These are phyloP conservation scores for Candida arabinofermentans DNA, from an alignment of 805 yeast genomes.

Conservation along the genomic window DNA sequence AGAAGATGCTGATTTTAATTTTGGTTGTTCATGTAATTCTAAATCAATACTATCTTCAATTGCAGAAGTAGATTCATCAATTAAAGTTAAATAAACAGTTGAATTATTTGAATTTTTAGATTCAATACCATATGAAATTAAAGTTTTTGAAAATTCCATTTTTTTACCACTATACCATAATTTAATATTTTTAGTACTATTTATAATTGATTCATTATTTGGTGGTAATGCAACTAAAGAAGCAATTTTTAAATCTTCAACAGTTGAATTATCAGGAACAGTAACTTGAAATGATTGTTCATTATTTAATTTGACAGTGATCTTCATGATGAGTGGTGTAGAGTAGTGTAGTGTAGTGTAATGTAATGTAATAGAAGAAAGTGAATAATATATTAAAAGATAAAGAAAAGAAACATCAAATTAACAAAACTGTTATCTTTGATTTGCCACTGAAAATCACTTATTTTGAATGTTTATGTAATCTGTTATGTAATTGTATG, in stretches of 20 bases:
- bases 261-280: slow-evolving; percentile 50
- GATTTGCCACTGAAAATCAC: too few species aligned
- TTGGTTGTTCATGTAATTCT: slow-evolving; percentile 10
- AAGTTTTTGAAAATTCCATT: slow-evolving; percentile 24
- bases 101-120: slow-evolving; percentile 21
- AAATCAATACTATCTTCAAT: slow-evolving; percentile 15
- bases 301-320: slow-evolving; percentile 37
- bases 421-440: too few species aligned
- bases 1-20: too few species aligned
- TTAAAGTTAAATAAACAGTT: slow-evolving; percentile 28
- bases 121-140: slow-evolving; percentile 27
- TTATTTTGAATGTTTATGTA: too few species aligned
- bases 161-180: slow-evolving; percentile 32
- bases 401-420: background rate
- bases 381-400: background rate
- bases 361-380: background rate
- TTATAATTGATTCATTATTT: slow-evolving; percentile 8
- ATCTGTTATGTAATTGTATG: too few species aligned
- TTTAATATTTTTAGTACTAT: slow-evolving; percentile 16
- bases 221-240: slow-evolving; percentile 39
- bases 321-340: slow-evolving; percentile 36
- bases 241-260: slow-evolving; percentile 44
- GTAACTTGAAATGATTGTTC: slow-evolving; percentile 38
- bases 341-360: too few species aligned
- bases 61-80: slow-evolving; percentile 20